phyloP scores from a whole-genome alignment of 768 basidiomycete genomes.

The Auriculariales sp. region DNA sequence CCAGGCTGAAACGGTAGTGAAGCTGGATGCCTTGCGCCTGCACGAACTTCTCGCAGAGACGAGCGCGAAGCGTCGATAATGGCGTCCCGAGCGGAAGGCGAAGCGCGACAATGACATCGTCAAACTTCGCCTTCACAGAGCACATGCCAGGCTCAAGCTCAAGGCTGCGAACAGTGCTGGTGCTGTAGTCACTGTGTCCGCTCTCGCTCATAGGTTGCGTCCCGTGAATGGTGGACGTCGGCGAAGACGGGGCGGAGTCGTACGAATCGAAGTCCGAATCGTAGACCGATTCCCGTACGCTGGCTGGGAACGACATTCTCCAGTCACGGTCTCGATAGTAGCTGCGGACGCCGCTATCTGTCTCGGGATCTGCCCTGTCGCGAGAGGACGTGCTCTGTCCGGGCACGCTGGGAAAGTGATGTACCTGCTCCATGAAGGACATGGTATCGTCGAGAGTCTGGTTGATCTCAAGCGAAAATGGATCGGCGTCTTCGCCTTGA shows the following conservation, averaged over 20 bases:
- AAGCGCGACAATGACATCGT: constrained; percentile 47
- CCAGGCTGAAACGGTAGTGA: constrained; percentile 38
- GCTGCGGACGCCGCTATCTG: too few relatives aligned
- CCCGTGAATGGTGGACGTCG: background rate
- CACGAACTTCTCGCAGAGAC: constrained; percentile 53
- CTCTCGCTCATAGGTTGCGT: background rate
- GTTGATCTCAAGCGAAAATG: too few relatives aligned
- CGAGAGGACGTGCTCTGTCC: too few relatives aligned
- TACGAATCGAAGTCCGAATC: constrained; percentile 1
- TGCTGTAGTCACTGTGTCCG: background rate
- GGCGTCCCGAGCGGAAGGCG: constrained; percentile 32
- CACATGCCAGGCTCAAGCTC: constrained; percentile 13
- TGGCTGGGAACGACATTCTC: background rate
- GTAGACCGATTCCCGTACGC: too few relatives aligned
- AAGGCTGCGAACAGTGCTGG: background rate
- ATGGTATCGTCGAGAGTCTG: too few relatives aligned
- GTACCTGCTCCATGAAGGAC: too few relatives aligned
- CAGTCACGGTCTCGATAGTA: too few relatives aligned
- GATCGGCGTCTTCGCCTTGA: background rate
- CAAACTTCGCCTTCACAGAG: constrained; percentile 50
- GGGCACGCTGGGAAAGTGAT: too few relatives aligned
- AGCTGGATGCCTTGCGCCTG: constrained; percentile 42
- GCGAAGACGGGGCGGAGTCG: background rate
- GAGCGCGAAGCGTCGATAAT: constrained; percentile 39
- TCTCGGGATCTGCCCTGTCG: too few relatives aligned